Conservation (phyloP, 805 yeast species). For the Candida montana region DNA sequence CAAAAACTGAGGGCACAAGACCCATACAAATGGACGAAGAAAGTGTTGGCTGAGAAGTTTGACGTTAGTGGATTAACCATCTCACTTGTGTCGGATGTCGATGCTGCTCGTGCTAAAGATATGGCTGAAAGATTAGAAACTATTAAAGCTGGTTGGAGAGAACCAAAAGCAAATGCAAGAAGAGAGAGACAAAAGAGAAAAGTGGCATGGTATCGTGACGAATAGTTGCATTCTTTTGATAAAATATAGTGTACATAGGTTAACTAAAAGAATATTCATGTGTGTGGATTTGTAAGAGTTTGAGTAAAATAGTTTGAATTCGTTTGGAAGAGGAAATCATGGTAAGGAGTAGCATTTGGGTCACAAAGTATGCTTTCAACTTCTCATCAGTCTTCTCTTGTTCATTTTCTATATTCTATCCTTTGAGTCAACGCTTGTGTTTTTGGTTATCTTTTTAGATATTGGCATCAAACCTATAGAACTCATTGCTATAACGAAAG, state of each 20-base stretch:
- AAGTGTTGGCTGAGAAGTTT: conserved; percentile 55
- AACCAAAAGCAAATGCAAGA: conserved; percentile 42
- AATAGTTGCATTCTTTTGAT: conserved; percentile 5
- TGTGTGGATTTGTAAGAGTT: too few species aligned
- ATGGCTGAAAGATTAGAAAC: conserved; percentile 41
- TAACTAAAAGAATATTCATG: neutral
- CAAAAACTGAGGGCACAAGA: conserved; percentile 46
- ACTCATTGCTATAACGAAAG: too few species aligned
- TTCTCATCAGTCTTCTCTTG: too few species aligned
- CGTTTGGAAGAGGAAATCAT: too few species aligned
- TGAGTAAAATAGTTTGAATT: too few species aligned
- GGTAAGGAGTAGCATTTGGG: too few species aligned
- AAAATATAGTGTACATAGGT: conserved; percentile 10
- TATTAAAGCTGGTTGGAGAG: conserved; percentile 47
- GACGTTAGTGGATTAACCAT: conserved; percentile 47
- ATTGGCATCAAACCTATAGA: too few species aligned
- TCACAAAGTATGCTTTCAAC: too few species aligned
- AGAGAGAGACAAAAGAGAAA: conserved; percentile 55
- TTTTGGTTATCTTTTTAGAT: too few species aligned
- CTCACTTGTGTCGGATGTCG: conserved; percentile 45
- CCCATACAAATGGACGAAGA: conserved; percentile 60
- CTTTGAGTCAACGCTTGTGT: too few species aligned
- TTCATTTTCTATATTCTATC: too few species aligned
- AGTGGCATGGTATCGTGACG: conserved; percentile 52
- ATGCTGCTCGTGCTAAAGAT: conserved; percentile 34